These are phyloP conservation scores for Saccharomyces hybrid DNA, from an alignment of 1,139 yeast genomes.

Conservation along the genomic window DNA sequence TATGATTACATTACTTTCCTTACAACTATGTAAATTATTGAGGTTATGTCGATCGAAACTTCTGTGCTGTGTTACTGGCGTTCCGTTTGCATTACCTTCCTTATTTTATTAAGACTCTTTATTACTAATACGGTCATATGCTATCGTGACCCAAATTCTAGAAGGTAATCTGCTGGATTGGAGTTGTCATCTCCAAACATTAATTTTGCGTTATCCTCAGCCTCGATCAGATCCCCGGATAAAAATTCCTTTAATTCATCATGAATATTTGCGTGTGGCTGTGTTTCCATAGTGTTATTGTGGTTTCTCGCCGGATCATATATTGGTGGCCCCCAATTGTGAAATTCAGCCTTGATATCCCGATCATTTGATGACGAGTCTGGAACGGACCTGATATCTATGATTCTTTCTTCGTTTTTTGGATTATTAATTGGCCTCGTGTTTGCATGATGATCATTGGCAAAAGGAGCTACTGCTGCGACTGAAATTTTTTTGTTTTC, in stretches of 20 bases:
- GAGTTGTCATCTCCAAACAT: slow-evolving; percentile 20
- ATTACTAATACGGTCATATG: neutral
- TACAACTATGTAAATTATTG: too few relatives aligned
- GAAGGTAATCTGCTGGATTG: slow-evolving; percentile 24
- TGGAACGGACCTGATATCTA: slow-evolving; percentile 9
- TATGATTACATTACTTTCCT: too few relatives aligned
- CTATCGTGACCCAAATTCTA: slow-evolving; percentile 22
- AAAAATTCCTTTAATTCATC: slow-evolving; percentile 28
- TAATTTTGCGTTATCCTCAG: slow-evolving; percentile 28
- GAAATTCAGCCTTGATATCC: neutral
- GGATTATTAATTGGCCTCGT: neutral
- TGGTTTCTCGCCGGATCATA: neutral
- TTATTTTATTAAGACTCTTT: neutral
- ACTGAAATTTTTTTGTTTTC: slow-evolving; percentile 13
- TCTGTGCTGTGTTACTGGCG: too few relatives aligned
- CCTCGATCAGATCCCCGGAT: slow-evolving; percentile 28
- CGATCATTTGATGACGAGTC: neutral
- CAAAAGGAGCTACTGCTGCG: neutral
- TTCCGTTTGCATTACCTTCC: too few relatives aligned
- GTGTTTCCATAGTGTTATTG: neutral
- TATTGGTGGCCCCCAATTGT: neutral
- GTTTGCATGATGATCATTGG: neutral
- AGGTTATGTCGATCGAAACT: too few relatives aligned
- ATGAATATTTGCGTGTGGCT: slow-evolving; percentile 5
- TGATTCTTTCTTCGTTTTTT: slow-evolving; percentile 7